Evolutionary conservation across 805 yeast genomes (phyloP).

Genomic region (Yarrowia sp.): DNA sequence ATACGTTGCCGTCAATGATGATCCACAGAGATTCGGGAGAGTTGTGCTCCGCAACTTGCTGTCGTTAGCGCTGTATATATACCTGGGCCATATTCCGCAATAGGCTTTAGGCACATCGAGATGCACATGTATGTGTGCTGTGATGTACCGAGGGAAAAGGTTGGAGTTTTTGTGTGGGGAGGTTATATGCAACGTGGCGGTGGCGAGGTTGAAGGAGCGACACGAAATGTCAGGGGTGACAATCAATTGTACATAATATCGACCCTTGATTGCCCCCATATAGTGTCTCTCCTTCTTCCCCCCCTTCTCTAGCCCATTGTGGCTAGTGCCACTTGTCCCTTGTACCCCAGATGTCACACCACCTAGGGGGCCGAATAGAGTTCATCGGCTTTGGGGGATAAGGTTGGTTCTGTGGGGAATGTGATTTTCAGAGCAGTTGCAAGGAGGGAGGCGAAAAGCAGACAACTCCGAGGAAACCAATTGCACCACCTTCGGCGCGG

Average conservation of each 20-base stretch:
- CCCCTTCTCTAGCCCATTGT: not conserved
- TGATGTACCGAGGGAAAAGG: slow-evolving; percentile 30
- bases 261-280: not conserved
- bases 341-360: slow-evolving; percentile 37
- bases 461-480: not conserved
- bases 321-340: not conserved
- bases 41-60: slow-evolving; percentile 74
- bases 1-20: slow-evolving; percentile 80
- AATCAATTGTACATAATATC: no score
- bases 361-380: slow-evolving; percentile 24
- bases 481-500: not conserved
- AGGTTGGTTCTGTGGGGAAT: slow-evolving; percentile 37
- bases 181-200: slow-evolving; percentile 30
- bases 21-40: slow-evolving; percentile 84
- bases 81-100: not conserved
- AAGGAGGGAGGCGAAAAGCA: not conserved
- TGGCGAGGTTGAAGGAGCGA: no score
- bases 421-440: slow-evolving; percentile 32
- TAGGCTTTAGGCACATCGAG: slow-evolving; percentile 19
- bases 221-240: no score
- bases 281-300: not conserved
- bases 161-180: slow-evolving; percentile 2
- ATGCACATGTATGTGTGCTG: slow-evolving; percentile 8
- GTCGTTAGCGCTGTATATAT: slow-evolving; percentile 34
- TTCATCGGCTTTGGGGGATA: slow-evolving; percentile 36